These are phyloP conservation scores for Puccinia polysora DNA, from an alignment of 1,284 basidiomycete genomes.

Conservation along the genomic window DNA sequence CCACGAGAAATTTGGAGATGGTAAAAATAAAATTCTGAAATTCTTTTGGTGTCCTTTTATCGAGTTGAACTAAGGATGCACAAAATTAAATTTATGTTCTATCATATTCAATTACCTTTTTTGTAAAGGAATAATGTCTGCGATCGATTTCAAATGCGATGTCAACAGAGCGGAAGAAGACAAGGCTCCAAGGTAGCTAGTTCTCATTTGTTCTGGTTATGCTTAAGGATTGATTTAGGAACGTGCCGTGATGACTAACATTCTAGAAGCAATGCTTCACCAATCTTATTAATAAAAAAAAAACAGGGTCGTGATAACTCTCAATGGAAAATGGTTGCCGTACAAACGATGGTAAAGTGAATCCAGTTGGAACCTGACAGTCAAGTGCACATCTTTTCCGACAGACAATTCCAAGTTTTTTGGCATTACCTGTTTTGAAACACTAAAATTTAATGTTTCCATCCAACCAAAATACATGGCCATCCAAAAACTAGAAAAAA, in stretches of 20 bases:
- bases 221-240: too few relatives aligned
- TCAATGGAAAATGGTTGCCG: conserved; percentile 35
- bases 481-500: too few relatives aligned
- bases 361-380: too few relatives aligned
- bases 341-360: conserved; percentile 30
- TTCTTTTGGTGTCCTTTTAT: background rate
- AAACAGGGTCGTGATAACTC: conserved; percentile 17
- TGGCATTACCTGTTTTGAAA: too few relatives aligned
- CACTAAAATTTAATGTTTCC: too few relatives aligned
- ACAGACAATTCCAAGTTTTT: too few relatives aligned
- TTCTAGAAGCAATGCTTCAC: background rate
- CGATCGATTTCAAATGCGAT: conserved; percentile 29
- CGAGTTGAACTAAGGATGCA: too few relatives aligned
- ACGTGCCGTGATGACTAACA: too few relatives aligned
- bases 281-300: background rate
- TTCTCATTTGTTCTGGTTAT: background rate
- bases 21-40: background rate
- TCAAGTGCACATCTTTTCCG: too few relatives aligned
- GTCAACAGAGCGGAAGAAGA: conserved; percentile 26
- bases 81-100: too few relatives aligned
- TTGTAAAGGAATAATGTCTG: conserved; percentile 29
- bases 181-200: conserved; percentile 7
- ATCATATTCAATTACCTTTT: background rate
- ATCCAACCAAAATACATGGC: too few relatives aligned
- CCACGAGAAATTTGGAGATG: conserved; percentile 37